Conservation (phyloP, 805 yeast species). For the Debaryomyces hansenii region DNA sequence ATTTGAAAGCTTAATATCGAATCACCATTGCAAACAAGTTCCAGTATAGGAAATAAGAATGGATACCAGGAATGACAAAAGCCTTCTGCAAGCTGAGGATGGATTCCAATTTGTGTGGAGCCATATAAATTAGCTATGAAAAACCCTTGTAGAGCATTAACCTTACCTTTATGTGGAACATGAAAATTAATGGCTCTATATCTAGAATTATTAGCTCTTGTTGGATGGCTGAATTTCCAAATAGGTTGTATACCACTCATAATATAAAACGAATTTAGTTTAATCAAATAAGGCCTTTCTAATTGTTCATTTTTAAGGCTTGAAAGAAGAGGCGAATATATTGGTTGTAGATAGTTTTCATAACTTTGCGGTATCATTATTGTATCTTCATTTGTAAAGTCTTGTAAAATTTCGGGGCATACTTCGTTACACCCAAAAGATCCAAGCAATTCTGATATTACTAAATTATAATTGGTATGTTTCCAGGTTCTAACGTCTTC, state of each 20-base stretch:
- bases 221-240: constrained; percentile 67
- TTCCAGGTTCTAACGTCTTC: constrained; percentile 56
- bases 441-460: constrained; percentile 82
- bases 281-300: constrained; percentile 22
- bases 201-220: constrained; percentile 3
- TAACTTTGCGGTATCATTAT: constrained; percentile 49
- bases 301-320: background rate
- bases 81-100: constrained; percentile 9
- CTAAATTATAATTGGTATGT: constrained; percentile 43
- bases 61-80: constrained; percentile 41
- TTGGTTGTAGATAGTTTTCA: constrained; percentile 64
- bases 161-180: constrained; percentile 48
- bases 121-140: constrained; percentile 71
- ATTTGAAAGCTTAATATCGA: constrained; percentile 10
- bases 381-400: constrained; percentile 39
- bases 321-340: constrained; percentile 47
- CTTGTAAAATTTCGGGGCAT: constrained; percentile 68
- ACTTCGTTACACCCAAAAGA: constrained; percentile 92
- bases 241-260: constrained; percentile 45
- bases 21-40: constrained; percentile 8
- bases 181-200: constrained; percentile 26
- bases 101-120: constrained; percentile 42
- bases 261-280: constrained; percentile 13
- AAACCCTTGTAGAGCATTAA: constrained; percentile 77
- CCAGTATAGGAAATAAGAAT: constrained; percentile 30